Evolutionary conservation across 345 rosid genomes (phyloP).

Genomic region (Excoecaria cochinchinensis): DNA sequence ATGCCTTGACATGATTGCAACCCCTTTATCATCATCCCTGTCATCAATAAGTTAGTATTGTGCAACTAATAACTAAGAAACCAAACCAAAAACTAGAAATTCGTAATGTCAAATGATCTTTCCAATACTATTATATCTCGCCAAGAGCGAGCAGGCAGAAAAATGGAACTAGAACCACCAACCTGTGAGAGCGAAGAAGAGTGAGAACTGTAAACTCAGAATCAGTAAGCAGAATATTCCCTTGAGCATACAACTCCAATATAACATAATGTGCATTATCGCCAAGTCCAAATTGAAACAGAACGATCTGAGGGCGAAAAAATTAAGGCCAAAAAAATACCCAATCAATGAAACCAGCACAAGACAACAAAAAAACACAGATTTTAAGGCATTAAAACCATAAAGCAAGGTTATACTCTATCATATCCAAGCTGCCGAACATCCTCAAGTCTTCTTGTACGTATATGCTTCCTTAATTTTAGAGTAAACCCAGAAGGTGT

Average conservation of each 20-base stretch:
- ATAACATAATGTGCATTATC: slow-evolving; percentile 86
- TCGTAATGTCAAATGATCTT: not conserved
- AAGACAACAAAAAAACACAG: not conserved
- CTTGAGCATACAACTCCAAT: slow-evolving; percentile 97
- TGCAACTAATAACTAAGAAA: not conserved
- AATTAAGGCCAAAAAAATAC: not conserved
- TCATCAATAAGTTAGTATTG: not conserved
- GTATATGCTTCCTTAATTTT: slow-evolving; percentile 85
- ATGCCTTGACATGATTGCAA: slow-evolving; percentile 97
- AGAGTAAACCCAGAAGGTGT: slow-evolving; percentile 98
- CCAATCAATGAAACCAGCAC: not conserved
- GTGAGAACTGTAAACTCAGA: slow-evolving; percentile 82
- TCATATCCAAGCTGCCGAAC: slow-evolving; percentile 98
- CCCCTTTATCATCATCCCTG: slow-evolving; percentile 98
- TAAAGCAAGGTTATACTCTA: slow-evolving; percentile 51
- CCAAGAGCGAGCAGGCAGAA: not conserved
- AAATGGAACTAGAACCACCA: slow-evolving; percentile 8
- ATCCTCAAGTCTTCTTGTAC: slow-evolving; percentile 95
- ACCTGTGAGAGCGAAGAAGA: slow-evolving; percentile 97
- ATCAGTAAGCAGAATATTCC: slow-evolving; percentile 90
- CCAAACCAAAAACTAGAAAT: not conserved
- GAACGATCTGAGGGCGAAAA: slow-evolving; percentile 55
- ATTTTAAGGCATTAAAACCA: not conserved
- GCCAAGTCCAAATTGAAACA: slow-evolving; percentile 93
- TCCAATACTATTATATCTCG: not conserved